Base-by-base conservation (phyloP, 441 rosid species). In the Gossypium davidsonii region DNA sequence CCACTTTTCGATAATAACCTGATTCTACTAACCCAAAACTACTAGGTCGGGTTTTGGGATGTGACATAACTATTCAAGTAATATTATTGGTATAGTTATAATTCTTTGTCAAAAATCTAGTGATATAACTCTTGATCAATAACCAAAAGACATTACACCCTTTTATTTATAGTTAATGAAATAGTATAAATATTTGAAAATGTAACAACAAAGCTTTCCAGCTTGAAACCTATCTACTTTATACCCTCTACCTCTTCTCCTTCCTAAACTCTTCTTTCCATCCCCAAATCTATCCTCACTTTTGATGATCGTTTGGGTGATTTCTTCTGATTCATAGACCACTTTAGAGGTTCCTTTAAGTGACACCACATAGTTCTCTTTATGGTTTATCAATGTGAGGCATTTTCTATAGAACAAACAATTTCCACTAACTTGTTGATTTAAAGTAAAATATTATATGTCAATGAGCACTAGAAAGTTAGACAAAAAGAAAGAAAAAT, bases 201-300 rank as follows among this genome's bases (percentile, higher is more conserved):
- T 37, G 2, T 7, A 1, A 2, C 10, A 37, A 37, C 9, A 7
- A 25, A 56, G 42, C 66, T 60, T 75, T 28, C 62, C 17, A 42
- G 67, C 79, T 53, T 14, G 76, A 52, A 71, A 66, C 56, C 62
- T 42, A 65, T 78, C 78, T 17, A 59, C 31, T 74, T 71, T 74
- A 31, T 23, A 10, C 49, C 71, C 71, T 55, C 67, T 63, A 59
- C 65, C 55, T 73, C 74, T 76, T 56, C 72, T 68, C 46, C 53
- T 76, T 15, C 51, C 62, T 31, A 1, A 55, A 23, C 26, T 59
- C 59, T 75, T 68, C 56, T 75, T 79, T 20, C 23, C 28, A 37
- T 74, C 78, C 61, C 58, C 65, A 20, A 74, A 44, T 25, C 21
- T 70, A 31, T 74, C 78, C 15, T 37, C 65, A 5, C 4, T 74